Evolutionary conservation across 192 early-diverging fungal species (phyloP), one percentile per base, ranked within the genome.

Genomic region (Linnemannia exigua): DNA sequence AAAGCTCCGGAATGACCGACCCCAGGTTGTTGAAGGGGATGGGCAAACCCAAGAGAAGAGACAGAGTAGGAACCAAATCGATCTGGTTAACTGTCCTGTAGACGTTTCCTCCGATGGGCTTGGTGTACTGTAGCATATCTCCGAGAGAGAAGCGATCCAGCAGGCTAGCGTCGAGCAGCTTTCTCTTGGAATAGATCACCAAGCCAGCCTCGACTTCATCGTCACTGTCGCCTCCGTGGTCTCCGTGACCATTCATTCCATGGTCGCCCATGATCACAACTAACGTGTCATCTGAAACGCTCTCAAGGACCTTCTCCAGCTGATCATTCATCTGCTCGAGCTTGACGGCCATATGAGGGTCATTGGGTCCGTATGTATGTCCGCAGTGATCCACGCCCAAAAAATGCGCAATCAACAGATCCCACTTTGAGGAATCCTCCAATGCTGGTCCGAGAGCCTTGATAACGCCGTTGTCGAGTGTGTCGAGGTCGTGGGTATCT

Each of bases 381-480:
- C 98, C 98, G 54, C 95, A 97, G 82, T 99, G 98, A 90, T 99
- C 98, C 0, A 99, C 96, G 0, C 98, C 98, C 3, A 99, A 88
- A 44, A 97, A 96, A 76, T 99, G 98, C 0, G 97, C 97, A 73
- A 99, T 93, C 52, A 96, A 76, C 19, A 98, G 81, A 70, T 96
- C 92, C 97, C 96, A 98, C 37, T 86, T 76, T 4, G 82, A 72
- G 9, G 52, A 41, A 66, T 89, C 86, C 61, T 83, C 67, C 22
- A 87, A n/a, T n/a, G 82, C 82, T 19, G 88, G 88, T 20, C 72
- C 71, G 11, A 89, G 67, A 25, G 71, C 75, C 73, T 89, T 52
- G n/a, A 95, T 77, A 44, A 98, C 93, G 7, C 95, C 95, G 70
- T 97, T 93, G 86, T 99, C 98, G 9, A 99, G 95, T 0, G 96